A percentile compares a stretch with the other conserved stretches of the same genome.
These are phyloP conservation scores for Colletotrichum sublineola DNA, from an alignment of 2,329 filamentous ascomycete species.

Conservation along the genomic window DNA sequence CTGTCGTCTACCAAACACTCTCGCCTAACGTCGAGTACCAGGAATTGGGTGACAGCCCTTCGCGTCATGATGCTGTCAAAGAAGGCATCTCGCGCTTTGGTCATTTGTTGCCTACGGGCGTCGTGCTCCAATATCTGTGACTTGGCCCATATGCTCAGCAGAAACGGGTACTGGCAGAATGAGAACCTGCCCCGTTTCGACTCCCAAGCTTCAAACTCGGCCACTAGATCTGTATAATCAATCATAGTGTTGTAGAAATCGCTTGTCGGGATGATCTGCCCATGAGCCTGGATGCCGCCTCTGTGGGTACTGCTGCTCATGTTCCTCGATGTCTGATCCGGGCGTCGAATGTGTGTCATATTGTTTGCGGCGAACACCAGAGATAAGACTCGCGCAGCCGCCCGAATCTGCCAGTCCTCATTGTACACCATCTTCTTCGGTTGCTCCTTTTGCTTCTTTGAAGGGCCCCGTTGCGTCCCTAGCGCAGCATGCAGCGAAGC, in stretches of 20 bases:
- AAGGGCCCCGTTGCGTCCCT: slow-evolving; percentile 62
- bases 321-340: slow-evolving; percentile 44
- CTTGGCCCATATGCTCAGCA: slow-evolving; percentile 92
- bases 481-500: slow-evolving; percentile 85
- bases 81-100: slow-evolving; percentile 88
- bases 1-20: slow-evolving; percentile 93
- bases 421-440: slow-evolving; percentile 73
- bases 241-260: slow-evolving; percentile 91
- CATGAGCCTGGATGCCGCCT: slow-evolving; percentile 62
- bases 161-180: slow-evolving; percentile 93
- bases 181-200: slow-evolving; percentile 79
- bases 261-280: slow-evolving; percentile 81
- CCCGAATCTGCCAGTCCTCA: slow-evolving; percentile 92
- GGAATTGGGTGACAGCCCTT: slow-evolving; percentile 80
- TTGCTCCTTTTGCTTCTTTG: slow-evolving; percentile 68
- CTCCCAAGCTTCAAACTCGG: slow-evolving; percentile 92
- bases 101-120: slow-evolving; percentile 88
- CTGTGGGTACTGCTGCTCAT: slow-evolving; percentile 48
- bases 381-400: slow-evolving; percentile 83
- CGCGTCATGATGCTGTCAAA: slow-evolving; percentile 88
- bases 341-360: slow-evolving; percentile 54
- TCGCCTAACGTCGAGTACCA: slow-evolving; percentile 81
- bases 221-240: slow-evolving; percentile 86
- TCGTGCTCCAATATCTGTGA: slow-evolving; percentile 92
- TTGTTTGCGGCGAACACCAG: slow-evolving; percentile 88